phyloP scores from a whole-genome alignment of 306 rosid genomes.

The Prunus salicina region DNA sequence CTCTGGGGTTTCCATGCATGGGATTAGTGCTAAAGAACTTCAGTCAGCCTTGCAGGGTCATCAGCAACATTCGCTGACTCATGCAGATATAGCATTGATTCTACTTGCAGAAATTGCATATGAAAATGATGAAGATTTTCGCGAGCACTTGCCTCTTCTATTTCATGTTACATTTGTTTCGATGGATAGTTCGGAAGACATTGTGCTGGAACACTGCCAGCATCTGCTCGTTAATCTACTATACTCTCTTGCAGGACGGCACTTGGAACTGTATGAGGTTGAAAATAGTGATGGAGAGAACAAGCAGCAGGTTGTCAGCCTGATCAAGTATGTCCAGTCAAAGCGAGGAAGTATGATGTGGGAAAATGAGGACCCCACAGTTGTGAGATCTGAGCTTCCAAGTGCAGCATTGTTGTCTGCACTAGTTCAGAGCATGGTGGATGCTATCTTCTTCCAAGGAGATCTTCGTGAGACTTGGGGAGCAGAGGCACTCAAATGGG shows the following conservation, averaged over 20 bases:
- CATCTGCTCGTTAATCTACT: conserved; percentile 96
- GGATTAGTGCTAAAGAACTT: conserved; percentile 88
- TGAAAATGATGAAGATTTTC: conserved; percentile 98
- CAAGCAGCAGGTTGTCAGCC: conserved; percentile 97
- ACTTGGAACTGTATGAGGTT: conserved; percentile 96
- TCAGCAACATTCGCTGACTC: conserved; percentile 97
- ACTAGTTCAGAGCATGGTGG: conserved; percentile 98
- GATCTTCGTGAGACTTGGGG: conserved; percentile 99
- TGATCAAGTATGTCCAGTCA: conserved; percentile 97
- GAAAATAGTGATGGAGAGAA: conserved; percentile 97
- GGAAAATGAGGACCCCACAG: conserved; percentile 98
- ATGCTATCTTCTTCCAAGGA: conserved; percentile 99
- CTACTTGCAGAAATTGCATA: conserved; percentile 98
- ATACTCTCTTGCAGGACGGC: conserved; percentile 97
- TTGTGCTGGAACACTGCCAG: conserved; percentile 96
- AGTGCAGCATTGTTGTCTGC: conserved; percentile 99
- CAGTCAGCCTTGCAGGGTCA: conserved; percentile 99
- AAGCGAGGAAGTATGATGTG: conserved; percentile 99
- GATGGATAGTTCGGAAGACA: conserved; percentile 99
- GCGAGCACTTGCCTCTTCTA: conserved; percentile 94
- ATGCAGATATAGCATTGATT: conserved; percentile 96
- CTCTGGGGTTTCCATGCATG: conserved; percentile 59
- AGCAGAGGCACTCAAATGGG: conserved; percentile 96
- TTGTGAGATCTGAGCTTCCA: conserved; percentile 93
- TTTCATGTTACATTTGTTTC: conserved; percentile 98